A percentile compares a stretch with the other conserved stretches of the same genome.
phyloP scores from a whole-genome alignment of 495 filamentous ascomycete species.

The Tuber microsphaerosporum region DNA sequence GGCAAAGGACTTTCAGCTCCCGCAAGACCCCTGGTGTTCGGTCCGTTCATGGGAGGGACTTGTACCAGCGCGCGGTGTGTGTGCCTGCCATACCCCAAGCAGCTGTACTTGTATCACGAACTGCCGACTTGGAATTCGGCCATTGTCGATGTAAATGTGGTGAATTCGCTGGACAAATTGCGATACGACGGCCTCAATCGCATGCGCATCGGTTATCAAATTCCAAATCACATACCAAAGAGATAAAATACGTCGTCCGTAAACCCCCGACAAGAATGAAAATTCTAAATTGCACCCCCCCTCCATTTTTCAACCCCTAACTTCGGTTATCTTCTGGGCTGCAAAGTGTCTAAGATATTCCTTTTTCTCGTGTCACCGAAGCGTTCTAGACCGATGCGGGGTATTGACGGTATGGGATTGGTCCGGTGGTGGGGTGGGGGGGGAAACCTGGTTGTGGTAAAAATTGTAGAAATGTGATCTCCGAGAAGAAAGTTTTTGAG shows the following conservation, averaged over 20 bases:
- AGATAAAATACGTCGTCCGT: not conserved
- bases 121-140: not conserved
- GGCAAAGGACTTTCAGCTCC: too few relatives aligned
- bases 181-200: not conserved
- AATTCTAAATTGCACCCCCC: not conserved
- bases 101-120: not conserved
- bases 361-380: not conserved
- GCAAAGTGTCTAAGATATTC: not conserved
- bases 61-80: not conserved
- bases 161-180: not conserved
- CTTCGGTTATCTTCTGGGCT: not conserved
- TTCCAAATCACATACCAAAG: not conserved
- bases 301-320: not conserved
- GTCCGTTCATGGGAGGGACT: too few relatives aligned
- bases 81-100: not conserved
- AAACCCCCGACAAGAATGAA: not conserved
- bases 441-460: not conserved
- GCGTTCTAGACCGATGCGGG: conserved; percentile 6
- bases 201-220: not conserved
- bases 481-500: not conserved
- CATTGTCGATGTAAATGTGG: not conserved
- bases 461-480: not conserved
- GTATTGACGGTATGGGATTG: not conserved
- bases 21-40: too few relatives aligned
- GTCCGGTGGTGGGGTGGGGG: not conserved